phyloP scores from a whole-genome alignment of 1,139 yeast species.

The Hemisphaericaspora subhashii region DNA sequence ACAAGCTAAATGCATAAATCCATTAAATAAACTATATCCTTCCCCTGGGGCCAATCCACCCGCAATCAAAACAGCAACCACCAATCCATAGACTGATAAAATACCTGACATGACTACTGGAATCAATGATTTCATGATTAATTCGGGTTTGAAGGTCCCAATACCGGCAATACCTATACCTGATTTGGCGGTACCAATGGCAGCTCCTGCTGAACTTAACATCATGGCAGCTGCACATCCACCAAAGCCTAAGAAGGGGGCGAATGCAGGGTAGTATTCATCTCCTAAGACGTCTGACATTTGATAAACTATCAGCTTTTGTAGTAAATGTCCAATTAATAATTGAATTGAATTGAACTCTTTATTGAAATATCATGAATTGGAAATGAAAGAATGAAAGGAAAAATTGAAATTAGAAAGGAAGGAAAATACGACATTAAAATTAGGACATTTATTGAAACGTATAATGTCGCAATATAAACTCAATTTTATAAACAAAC shows the following conservation, averaged over 20 bases:
- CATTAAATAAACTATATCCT: slow-evolving; percentile 84
- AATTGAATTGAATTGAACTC: not conserved
- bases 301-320: too few species aligned
- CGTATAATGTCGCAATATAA: too few species aligned
- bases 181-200: slow-evolving; percentile 96
- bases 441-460: too few species aligned
- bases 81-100: slow-evolving; percentile 92
- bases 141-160: slow-evolving; percentile 81
- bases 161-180: slow-evolving; percentile 96
- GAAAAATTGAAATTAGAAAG: too few species aligned
- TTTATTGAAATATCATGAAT: slow-evolving; percentile 12
- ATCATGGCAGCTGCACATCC: slow-evolving; percentile 94
- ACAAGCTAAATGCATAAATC: slow-evolving; percentile 95
- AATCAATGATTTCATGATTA: slow-evolving; percentile 79
- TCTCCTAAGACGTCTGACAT: slow-evolving; percentile 37
- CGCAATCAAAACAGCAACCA: slow-evolving; percentile 92
- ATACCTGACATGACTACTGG: slow-evolving; percentile 99
- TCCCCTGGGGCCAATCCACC: slow-evolving; percentile 81
- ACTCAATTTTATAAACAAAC: too few species aligned
- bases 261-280: slow-evolving; percentile 80
- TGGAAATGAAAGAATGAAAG: too few species aligned
- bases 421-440: too few species aligned
- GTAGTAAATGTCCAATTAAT: slow-evolving; percentile 2
- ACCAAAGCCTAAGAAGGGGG: slow-evolving; percentile 94
- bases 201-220: slow-evolving; percentile 92